Percentiles rank a stretch among this genome's conserved stretches.
These are phyloP conservation scores for Lecanicillium sp. DNA, from an alignment of 2,329 filamentous ascomycete species.

Conservation along the genomic window DNA sequence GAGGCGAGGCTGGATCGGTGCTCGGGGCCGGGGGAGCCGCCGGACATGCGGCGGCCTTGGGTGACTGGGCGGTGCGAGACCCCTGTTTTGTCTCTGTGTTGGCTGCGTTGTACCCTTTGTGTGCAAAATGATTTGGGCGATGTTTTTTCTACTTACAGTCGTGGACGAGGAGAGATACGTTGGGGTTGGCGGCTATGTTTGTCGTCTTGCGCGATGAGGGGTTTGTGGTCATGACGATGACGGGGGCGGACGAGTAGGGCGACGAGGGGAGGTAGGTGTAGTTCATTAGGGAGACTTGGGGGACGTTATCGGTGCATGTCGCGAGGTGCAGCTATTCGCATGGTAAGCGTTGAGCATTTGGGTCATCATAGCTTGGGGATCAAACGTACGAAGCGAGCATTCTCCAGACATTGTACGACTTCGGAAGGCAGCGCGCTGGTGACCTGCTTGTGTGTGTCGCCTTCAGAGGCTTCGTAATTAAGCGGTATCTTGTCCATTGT, in stretches of 20 bases:
- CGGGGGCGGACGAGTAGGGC: conserved; percentile 60
- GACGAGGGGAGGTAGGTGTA: conserved; percentile 91
- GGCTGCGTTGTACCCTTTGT: too few species aligned
- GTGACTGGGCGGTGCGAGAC: conserved; percentile 85
- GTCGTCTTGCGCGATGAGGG: conserved; percentile 69
- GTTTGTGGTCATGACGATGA: conserved; percentile 92
- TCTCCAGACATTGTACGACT: conserved; percentile 85
- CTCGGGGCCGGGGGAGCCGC: conserved; percentile 56
- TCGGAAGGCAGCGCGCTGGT: conserved; percentile 69
- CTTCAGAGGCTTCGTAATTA: conserved; percentile 68
- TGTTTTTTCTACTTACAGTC: conserved; percentile 68
- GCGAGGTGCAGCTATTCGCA: conserved; percentile 77
- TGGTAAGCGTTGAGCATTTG: conserved; percentile 7
- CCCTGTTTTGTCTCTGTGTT: too few species aligned
- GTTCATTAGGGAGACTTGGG: conserved; percentile 96
- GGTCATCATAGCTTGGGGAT: conserved; percentile 9
- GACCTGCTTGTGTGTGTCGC: conserved; percentile 62
- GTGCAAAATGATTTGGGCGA: neutral
- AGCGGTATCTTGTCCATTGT: conserved; percentile 59
- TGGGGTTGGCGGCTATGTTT: conserved; percentile 77
- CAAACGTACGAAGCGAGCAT: conserved; percentile 77
- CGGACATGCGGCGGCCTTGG: conserved; percentile 49
- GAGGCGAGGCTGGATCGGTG: conserved; percentile 69
- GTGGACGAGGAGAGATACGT: conserved; percentile 90
- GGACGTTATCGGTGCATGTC: conserved; percentile 74